Conservation (phyloP, 768 basidiomycete species). For the Boletus subparvulus region DNA sequence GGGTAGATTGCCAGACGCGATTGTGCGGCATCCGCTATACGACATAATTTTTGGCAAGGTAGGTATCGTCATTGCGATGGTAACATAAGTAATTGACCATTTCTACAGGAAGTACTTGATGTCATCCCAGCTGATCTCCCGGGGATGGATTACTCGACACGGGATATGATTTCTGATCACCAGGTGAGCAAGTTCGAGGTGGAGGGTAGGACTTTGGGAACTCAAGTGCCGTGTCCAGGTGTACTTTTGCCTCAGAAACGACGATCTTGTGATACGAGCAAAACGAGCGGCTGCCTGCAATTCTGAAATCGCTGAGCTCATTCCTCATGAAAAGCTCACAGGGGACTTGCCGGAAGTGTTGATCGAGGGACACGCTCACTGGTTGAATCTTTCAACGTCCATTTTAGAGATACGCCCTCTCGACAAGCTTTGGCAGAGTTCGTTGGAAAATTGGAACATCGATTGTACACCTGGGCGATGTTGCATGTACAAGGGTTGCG, state of each 20-base stretch:
- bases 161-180: conserved; percentile 16
- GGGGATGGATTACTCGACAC: conserved; percentile 25
- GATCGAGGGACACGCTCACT: conserved; percentile 28
- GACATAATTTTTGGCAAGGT: conserved; percentile 37
- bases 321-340: conserved; percentile 24
- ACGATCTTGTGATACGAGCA: conserved; percentile 23
- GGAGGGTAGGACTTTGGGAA: background rate
- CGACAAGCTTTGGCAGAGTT: conserved; percentile 25
- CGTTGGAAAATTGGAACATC: conserved; percentile 28
- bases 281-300: background rate
- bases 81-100: background rate
- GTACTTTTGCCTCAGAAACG: conserved; percentile 20
- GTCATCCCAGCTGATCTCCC: conserved; percentile 20
- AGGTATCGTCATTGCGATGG: background rate
- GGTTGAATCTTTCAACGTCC: conserved; percentile 27
- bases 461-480: conserved; percentile 5
- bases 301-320: conserved; percentile 16
- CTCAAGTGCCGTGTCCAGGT: conserved; percentile 12
- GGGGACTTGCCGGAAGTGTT: conserved; percentile 28
- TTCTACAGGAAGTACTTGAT: conserved; percentile 6
- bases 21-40: conserved; percentile 25
- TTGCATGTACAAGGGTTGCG: conserved; percentile 5
- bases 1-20: conserved; percentile 37
- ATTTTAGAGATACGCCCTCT: conserved; percentile 30
- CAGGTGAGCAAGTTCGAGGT: conserved; percentile 10